phyloP scores from a whole-genome alignment of 2,329 filamentous ascomycete species.

The Apiospora hydei region DNA sequence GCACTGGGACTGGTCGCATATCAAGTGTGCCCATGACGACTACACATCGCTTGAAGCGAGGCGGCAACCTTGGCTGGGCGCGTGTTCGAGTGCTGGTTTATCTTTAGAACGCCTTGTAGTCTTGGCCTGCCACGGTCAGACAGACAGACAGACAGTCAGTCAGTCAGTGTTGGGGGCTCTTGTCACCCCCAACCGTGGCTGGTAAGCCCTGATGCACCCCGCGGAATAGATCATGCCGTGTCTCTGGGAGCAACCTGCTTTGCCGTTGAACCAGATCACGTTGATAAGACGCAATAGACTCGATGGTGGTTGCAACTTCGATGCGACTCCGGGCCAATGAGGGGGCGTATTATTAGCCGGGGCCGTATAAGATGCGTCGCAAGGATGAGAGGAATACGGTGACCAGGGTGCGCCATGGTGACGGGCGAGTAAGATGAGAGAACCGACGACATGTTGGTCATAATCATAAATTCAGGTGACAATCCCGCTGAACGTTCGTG shows the following conservation, averaged over 20 bases:
- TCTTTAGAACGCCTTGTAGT: conserved; percentile 3
- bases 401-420: conserved; percentile 4
- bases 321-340: not conserved
- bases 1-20: not conserved
- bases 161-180: conserved; percentile 2
- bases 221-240: conserved; percentile 1
- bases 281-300: conserved; percentile 1
- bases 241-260: not conserved
- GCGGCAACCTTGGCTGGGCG: not conserved
- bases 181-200: not conserved
- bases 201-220: conserved; percentile 11
- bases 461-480: not conserved
- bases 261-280: not conserved
- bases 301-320: conserved; percentile 5
- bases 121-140: not conserved
- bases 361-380: conserved; percentile 5
- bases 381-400: not conserved
- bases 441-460: conserved; percentile 2
- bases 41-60: not conserved
- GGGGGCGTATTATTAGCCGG: not conserved
- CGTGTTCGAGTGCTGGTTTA: not conserved
- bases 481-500: not conserved
- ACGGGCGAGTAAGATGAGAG: not conserved
- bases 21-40: not conserved
- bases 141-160: not conserved